phyloP scores from a whole-genome alignment of 2,329 filamentous ascomycete species.

The Ophiostoma ips region DNA sequence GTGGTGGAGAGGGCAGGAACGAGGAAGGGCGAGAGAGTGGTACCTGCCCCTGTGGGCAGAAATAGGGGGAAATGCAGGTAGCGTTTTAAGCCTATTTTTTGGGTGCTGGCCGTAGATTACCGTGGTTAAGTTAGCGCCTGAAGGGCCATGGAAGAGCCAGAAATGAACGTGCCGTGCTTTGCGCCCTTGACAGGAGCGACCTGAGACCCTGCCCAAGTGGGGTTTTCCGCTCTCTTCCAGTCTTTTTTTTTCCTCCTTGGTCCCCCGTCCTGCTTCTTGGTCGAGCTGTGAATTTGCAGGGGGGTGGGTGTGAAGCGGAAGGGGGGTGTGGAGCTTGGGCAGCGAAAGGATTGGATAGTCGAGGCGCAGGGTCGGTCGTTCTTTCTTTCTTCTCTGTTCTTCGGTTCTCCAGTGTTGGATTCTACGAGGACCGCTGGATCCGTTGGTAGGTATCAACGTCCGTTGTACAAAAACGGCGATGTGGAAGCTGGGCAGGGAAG shows the following conservation, averaged over 20 bases:
- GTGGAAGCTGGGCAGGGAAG: too few species aligned
- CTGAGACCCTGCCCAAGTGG: constrained; percentile 8
- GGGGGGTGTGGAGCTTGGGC: constrained; percentile 9
- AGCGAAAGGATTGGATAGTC: constrained; percentile 12
- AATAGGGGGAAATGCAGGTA: not conserved
- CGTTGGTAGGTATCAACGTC: constrained; percentile 1
- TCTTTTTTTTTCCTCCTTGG: not conserved
- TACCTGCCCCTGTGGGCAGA: not conserved
- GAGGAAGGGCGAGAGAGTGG: not conserved
- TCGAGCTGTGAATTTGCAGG: constrained; percentile 2
- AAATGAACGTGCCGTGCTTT: not conserved
- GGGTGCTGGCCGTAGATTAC: constrained; percentile 9
- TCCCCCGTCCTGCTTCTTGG: not conserved
- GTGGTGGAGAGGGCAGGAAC: constrained; percentile 6
- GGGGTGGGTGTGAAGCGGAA: not conserved
- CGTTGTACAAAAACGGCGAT: not conserved
- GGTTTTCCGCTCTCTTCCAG: not conserved
- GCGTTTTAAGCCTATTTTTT: not conserved
- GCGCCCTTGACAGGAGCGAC: constrained; percentile 7
- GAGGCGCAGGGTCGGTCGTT: constrained; percentile 12
- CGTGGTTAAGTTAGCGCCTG: not conserved
- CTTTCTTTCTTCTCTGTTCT: not conserved
- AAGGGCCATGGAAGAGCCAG: not conserved
- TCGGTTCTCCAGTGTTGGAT: not conserved
- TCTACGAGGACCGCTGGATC: not conserved